These are phyloP conservation scores for Trypanosoma theileri DNA, from an alignment of 208 protist species.

Conservation along the genomic window DNA sequence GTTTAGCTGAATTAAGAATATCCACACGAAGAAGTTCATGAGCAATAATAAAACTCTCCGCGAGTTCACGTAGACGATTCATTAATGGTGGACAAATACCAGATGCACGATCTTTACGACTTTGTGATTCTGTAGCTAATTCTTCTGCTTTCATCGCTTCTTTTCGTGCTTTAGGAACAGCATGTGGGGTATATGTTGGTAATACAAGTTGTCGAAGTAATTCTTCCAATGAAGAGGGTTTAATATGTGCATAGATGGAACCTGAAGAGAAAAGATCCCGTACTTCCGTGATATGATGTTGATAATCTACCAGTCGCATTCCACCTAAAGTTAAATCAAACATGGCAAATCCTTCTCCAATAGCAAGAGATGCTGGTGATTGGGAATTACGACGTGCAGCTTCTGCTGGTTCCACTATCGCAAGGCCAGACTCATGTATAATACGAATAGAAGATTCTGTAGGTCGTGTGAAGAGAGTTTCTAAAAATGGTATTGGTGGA, in stretches of 20 bases:
- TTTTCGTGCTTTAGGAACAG: conserved; percentile 35
- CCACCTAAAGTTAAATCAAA: conserved; percentile 79
- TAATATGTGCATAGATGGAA: conserved; percentile 29
- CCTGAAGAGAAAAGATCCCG: conserved; percentile 39
- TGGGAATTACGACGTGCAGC: conserved; percentile 37
- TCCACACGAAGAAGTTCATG: conserved; percentile 64
- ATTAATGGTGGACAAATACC: conserved; percentile 51
- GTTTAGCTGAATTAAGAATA: conserved; percentile 36
- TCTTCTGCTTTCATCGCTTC: conserved; percentile 35
- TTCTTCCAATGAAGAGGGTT: conserved; percentile 38
- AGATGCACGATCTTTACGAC: conserved; percentile 20
- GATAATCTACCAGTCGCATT: conserved; percentile 79
- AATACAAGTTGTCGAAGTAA: conserved; percentile 64
- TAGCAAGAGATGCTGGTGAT: conserved; percentile 45
- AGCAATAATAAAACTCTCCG: conserved; percentile 67
- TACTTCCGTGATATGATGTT: conserved; percentile 64
- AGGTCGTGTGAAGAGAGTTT: conserved; percentile 60
- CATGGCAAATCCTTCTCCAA: conserved; percentile 75
- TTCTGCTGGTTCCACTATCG: conserved; percentile 66
- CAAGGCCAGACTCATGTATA: conserved; percentile 61
- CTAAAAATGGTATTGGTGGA: conserved; percentile 31
- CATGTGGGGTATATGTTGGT: conserved; percentile 71
- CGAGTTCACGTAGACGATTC: conserved; percentile 61
- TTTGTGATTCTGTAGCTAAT: conserved; percentile 28
- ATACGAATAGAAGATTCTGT: conserved; percentile 64